These are phyloP conservation scores for Knoxdaviesia proteae DNA, from an alignment of 2,329 filamentous ascomycete species.

Conservation along the genomic window DNA sequence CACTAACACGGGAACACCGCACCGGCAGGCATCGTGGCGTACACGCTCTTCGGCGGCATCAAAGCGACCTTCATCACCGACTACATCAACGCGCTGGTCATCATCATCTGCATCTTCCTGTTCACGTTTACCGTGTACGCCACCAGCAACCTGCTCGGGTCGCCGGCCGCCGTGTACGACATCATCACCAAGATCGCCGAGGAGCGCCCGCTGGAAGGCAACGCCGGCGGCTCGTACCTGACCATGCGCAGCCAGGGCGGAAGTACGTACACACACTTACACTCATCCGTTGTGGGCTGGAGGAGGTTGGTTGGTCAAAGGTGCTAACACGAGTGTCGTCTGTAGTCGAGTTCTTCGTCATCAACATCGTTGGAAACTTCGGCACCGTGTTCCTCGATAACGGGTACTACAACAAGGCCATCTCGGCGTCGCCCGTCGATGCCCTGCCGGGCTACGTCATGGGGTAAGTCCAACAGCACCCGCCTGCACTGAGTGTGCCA, in stretches of 20 bases:
- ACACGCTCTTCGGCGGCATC: constrained; percentile 49
- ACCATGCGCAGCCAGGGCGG: constrained; percentile 62
- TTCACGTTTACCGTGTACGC: constrained; percentile 61
- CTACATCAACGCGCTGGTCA: constrained; percentile 56
- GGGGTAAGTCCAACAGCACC: constrained; percentile 17
- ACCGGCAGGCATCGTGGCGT: constrained; percentile 47
- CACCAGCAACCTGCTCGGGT: constrained; percentile 44
- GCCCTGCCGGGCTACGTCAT: constrained; percentile 65
- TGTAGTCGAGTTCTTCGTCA: constrained; percentile 44
- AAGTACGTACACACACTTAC: constrained; percentile 25
- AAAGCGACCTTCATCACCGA: constrained; percentile 64
- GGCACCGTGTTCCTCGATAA: constrained; percentile 59
- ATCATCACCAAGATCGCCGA: constrained; percentile 42
- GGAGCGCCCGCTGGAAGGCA: constrained; percentile 51
- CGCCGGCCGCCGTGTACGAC: constrained; percentile 52
- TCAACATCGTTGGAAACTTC: constrained; percentile 62
- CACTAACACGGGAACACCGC: neutral
- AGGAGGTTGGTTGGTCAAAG: neutral
- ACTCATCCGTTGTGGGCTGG: neutral
- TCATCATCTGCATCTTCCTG: constrained; percentile 57
- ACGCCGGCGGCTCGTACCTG: constrained; percentile 54
- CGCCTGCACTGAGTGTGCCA: neutral
- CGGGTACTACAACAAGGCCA: constrained; percentile 71
- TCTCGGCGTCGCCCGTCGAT: constrained; percentile 57
- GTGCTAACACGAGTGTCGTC: neutral